Conservation (phyloP, 1,139 yeast genomes). For the Candida labiduridarum region DNA sequence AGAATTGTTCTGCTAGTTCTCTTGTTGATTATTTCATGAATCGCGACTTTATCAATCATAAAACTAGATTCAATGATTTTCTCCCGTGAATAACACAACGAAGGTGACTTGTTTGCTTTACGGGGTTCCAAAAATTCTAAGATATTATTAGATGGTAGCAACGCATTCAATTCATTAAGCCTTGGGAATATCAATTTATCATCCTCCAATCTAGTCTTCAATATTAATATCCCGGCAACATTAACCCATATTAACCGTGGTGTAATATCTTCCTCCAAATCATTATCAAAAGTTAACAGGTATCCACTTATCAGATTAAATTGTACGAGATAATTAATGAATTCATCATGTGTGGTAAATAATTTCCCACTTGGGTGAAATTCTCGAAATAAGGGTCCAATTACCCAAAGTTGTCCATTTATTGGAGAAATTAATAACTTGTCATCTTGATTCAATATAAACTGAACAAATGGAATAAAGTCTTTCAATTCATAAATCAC, state of each 20-base stretch:
- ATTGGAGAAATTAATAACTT: slow-evolving; percentile 20
- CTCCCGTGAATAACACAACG: slow-evolving; percentile 11
- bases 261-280: slow-evolving; percentile 7
- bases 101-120: slow-evolving; percentile 8
- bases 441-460: slow-evolving; percentile 17
- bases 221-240: slow-evolving; percentile 19
- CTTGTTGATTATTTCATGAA: slow-evolving; percentile 20
- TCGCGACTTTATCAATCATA: slow-evolving; percentile 11
- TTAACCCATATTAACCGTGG: slow-evolving; percentile 22
- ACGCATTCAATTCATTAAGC: neutral
- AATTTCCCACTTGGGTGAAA: neutral
- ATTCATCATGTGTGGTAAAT: slow-evolving; percentile 13
- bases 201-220: slow-evolving; percentile 19
- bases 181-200: neutral
- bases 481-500: slow-evolving; percentile 12
- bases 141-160: slow-evolving; percentile 11
- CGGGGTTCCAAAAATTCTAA: slow-evolving; percentile 22
- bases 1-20: slow-evolving; percentile 37
- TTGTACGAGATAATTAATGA: slow-evolving; percentile 19
- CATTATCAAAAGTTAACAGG: slow-evolving; percentile 19
- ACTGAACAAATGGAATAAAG: slow-evolving; percentile 19
- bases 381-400: slow-evolving; percentile 18
- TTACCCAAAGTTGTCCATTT: slow-evolving; percentile 23
- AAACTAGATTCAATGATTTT: slow-evolving; percentile 12
- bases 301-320: slow-evolving; percentile 29